phyloP scores from a whole-genome alignment of 768 basidiomycete genomes.

The Tylopilus vinaceipallidus region DNA sequence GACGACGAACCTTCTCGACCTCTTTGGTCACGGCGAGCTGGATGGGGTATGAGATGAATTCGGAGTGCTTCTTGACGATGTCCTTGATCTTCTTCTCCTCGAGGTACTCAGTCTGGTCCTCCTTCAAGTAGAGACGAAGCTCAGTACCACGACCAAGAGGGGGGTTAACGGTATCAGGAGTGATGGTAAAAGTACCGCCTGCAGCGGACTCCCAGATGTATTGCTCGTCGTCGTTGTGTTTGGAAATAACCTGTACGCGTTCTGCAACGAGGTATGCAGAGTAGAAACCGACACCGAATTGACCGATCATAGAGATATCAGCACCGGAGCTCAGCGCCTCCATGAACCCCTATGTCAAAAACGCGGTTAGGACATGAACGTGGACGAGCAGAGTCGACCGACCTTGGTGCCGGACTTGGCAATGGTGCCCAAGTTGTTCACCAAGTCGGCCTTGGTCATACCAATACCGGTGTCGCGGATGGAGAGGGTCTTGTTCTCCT shows the following conservation, averaged over 20 bases:
- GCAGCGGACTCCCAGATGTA: slow-evolving; percentile 99
- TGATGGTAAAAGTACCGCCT: slow-evolving; percentile 99
- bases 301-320: slow-evolving; percentile 95
- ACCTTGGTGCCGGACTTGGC: slow-evolving; percentile 95
- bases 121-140: slow-evolving; percentile 91
- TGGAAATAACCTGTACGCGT: slow-evolving; percentile 96
- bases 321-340: slow-evolving; percentile 91
- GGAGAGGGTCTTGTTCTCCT: slow-evolving; percentile 88
- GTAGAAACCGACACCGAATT: slow-evolving; percentile 99
- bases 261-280: slow-evolving; percentile 99
- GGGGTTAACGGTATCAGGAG: slow-evolving; percentile 85
- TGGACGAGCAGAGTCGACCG: slow-evolving; percentile 10
- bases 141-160: slow-evolving; percentile 93
- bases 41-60: slow-evolving; percentile 99
- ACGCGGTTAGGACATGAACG: slow-evolving; percentile 9
- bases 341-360: slow-evolving; percentile 88
- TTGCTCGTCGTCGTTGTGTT: slow-evolving; percentile 99
- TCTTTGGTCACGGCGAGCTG: slow-evolving; percentile 98
- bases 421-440: slow-evolving; percentile 98
- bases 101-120: slow-evolving; percentile 97
- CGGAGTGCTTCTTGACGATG: slow-evolving; percentile 99
- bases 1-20: slow-evolving; percentile 84
- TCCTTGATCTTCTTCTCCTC: slow-evolving; percentile 99
- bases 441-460: slow-evolving; percentile 99
- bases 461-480: slow-evolving; percentile 97